These are phyloP conservation scores for Pluteus cervinus DNA, from an alignment of 768 basidiomycete genomes.

Conservation along the genomic window DNA sequence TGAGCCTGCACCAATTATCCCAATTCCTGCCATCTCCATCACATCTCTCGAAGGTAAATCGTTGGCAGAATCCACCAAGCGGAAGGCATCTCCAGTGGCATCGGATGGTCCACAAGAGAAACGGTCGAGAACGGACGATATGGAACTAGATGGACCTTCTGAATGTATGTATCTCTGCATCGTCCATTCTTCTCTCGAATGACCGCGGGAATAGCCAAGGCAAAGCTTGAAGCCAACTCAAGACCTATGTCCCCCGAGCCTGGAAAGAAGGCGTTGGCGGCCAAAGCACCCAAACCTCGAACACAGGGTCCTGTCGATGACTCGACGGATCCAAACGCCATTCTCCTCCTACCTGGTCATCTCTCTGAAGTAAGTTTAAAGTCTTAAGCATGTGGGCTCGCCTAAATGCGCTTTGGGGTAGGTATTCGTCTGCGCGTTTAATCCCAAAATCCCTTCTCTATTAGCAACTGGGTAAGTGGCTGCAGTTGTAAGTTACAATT, in stretches of 20 bases:
- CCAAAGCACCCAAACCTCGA: constrained; percentile 27
- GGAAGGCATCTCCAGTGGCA: constrained; percentile 46
- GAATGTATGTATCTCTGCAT: constrained; percentile 19
- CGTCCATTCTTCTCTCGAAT: not conserved
- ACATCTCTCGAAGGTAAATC: constrained; percentile 12
- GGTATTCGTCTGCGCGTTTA: constrained; percentile 83
- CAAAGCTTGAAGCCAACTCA: constrained; percentile 9
- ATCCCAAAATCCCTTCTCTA: constrained; percentile 51
- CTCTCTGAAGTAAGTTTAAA: constrained; percentile 43
- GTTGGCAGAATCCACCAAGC: constrained; percentile 31
- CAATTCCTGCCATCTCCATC: constrained; percentile 9
- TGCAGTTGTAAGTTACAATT: constrained; percentile 4
- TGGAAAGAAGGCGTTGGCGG: constrained; percentile 10
- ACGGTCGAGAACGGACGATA: constrained; percentile 46
- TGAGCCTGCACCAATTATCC: constrained; percentile 27
- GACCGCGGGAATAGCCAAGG: constrained; percentile 7
- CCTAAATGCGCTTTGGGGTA: constrained; percentile 17
- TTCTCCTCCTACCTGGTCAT: constrained; percentile 51
- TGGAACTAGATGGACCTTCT: constrained; percentile 34
- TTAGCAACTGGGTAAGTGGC: constrained; percentile 66
- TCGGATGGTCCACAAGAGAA: constrained; percentile 57
- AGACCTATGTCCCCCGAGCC: constrained; percentile 13
- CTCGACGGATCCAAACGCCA: constrained; percentile 31
- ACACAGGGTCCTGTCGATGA: constrained; percentile 37
- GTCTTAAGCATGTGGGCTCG: not conserved